Percentiles rank a stretch among this genome's conserved stretches.
Evolutionary conservation across 805 yeast species (phyloP).

Genomic region (Candida manassasensis): DNA sequence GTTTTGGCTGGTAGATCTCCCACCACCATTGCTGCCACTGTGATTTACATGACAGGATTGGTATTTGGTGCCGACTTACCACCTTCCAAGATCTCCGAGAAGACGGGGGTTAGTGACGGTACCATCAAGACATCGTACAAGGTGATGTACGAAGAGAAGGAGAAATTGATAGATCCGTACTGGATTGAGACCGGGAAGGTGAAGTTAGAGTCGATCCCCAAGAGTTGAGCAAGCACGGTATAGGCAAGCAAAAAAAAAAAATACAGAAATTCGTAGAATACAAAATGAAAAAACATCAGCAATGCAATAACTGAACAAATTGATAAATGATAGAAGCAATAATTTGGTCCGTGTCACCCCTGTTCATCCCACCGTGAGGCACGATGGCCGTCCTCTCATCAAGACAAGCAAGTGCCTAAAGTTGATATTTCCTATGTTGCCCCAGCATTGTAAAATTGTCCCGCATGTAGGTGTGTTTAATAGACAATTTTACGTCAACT

Average conservation of each 20-base stretch:
- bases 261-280: too few relatives aligned
- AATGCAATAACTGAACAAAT: too few relatives aligned
- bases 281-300: too few relatives aligned
- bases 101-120: conserved; percentile 95
- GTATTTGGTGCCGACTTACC: conserved; percentile 74
- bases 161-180: conserved; percentile 61
- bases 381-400: too few relatives aligned
- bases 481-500: too few relatives aligned
- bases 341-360: too few relatives aligned
- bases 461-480: too few relatives aligned
- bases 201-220: conserved; percentile 42
- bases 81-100: conserved; percentile 81
- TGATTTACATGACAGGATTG: conserved; percentile 89
- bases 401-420: too few relatives aligned
- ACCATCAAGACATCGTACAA: conserved; percentile 91
- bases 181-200: conserved; percentile 73
- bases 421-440: too few relatives aligned
- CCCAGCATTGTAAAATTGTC: too few relatives aligned
- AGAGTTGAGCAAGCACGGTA: conserved; percentile 10
- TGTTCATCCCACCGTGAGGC: too few relatives aligned
- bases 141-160: conserved; percentile 67
- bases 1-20: conserved; percentile 96
- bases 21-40: conserved; percentile 95
- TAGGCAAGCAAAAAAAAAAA: not conserved
- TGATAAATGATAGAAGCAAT: too few relatives aligned